These are phyloP conservation scores for Amaranthus tricolor DNA, from an alignment of 179 eudicot genomes.

Conservation along the genomic window DNA sequence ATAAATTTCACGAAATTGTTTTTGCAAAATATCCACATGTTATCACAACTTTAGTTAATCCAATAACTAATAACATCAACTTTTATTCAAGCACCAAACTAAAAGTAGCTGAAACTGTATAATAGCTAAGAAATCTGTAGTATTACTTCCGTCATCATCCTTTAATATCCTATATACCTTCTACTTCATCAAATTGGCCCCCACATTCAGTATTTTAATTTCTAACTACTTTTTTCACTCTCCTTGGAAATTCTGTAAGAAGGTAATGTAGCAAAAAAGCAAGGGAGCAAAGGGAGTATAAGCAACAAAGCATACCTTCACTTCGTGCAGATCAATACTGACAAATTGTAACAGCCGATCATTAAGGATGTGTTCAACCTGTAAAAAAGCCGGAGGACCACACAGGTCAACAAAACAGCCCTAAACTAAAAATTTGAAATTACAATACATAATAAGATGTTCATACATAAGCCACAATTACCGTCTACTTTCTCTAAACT, in stretches of 20 bases:
- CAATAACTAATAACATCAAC: neutral
- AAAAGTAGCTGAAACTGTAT: neutral
- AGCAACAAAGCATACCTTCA: conserved; percentile 57
- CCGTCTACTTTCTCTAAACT: too few species aligned
- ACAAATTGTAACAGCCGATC: conserved; percentile 88
- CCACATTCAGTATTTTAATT: too few species aligned
- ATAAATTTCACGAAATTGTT: neutral
- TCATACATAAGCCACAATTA: too few species aligned
- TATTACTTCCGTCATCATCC: neutral
- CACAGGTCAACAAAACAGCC: conserved; percentile 24
- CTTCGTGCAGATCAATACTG: conserved; percentile 88
- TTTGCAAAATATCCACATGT: neutral
- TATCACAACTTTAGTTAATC: neutral
- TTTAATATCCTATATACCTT: too few species aligned
- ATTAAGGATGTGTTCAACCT: conserved; percentile 98
- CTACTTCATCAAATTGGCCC: too few species aligned
- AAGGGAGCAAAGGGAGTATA: neutral
- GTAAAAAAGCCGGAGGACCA: conserved; percentile 25
- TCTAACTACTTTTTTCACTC: too few species aligned
- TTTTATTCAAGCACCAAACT: neutral
- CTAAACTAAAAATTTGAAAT: too few species aligned
- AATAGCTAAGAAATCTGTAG: neutral
- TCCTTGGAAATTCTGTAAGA: too few species aligned
- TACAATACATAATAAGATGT: too few species aligned
- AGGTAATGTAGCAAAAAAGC: neutral